These are phyloP conservation scores for Alternaria conjuncta DNA, from an alignment of 2,329 filamentous ascomycete genomes.

Conservation along the genomic window DNA sequence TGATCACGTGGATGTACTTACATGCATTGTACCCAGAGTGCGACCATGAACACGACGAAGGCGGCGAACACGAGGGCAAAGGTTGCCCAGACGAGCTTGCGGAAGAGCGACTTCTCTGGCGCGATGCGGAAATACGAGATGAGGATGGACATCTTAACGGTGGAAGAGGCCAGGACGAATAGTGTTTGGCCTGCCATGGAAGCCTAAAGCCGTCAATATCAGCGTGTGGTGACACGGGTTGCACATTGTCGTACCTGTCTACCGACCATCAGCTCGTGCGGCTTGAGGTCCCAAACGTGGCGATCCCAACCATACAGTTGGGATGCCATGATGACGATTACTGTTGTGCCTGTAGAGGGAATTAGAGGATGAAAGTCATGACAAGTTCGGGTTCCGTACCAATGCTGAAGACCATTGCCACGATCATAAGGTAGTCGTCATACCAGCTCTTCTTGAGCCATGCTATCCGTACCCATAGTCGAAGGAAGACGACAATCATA, in stretches of 20 bases:
- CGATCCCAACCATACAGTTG: slow-evolving; percentile 49
- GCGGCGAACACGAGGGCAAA: slow-evolving; percentile 45
- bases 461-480: slow-evolving; percentile 45
- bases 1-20: slow-evolving; percentile 20
- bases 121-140: slow-evolving; percentile 50
- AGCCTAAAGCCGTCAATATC: slow-evolving; percentile 36
- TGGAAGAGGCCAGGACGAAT: slow-evolving; percentile 48
- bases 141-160: slow-evolving; percentile 48
- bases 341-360: slow-evolving; percentile 1
- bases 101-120: slow-evolving; percentile 48
- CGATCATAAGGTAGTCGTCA: slow-evolving; percentile 49
- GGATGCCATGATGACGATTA: slow-evolving; percentile 31
- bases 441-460: slow-evolving; percentile 49
- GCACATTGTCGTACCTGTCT: slow-evolving; percentile 39
- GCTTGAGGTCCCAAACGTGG: slow-evolving; percentile 46
- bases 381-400: slow-evolving; percentile 1
- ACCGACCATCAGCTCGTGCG: slow-evolving; percentile 38
- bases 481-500: slow-evolving; percentile 43
- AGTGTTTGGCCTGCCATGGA: slow-evolving; percentile 48
- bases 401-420: slow-evolving; percentile 39
- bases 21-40: slow-evolving; percentile 50
- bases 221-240: slow-evolving; percentile 22
- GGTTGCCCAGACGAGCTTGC: slow-evolving; percentile 46
- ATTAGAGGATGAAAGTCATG: not conserved
- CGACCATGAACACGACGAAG: slow-evolving; percentile 45